phyloP scores from a whole-genome alignment of 441 rosid genomes.

The Dalechampia spathulata region DNA sequence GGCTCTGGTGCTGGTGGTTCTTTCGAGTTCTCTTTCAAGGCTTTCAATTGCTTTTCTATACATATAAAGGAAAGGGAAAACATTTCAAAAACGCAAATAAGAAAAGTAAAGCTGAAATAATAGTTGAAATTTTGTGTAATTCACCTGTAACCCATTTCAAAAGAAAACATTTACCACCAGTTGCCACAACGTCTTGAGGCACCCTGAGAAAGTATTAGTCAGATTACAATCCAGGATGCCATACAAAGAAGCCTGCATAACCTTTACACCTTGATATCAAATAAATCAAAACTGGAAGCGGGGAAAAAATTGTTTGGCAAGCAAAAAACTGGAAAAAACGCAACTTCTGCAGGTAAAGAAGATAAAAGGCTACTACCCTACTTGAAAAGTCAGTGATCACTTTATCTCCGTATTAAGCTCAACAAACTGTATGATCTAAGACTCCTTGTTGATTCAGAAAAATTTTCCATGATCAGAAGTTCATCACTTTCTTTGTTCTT shows the following conservation, averaged over 20 bases:
- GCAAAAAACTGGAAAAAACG: neutral
- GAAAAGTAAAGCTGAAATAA: neutral
- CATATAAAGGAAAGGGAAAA: too few relatives aligned
- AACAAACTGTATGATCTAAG: too few relatives aligned
- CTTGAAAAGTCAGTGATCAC: too few relatives aligned
- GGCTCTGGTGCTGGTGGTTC: slow-evolving; percentile 69
- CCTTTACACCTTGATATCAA: neutral
- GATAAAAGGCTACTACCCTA: too few relatives aligned
- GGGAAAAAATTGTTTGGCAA: neutral
- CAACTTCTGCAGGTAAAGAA: neutral
- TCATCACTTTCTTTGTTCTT: too few relatives aligned
- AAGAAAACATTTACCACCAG: slow-evolving; percentile 84
- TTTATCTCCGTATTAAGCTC: too few relatives aligned
- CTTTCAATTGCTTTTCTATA: slow-evolving; percentile 60
- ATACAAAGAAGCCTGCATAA: neutral
- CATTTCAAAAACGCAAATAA: too few relatives aligned
- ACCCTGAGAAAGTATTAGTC: slow-evolving; percentile 41
- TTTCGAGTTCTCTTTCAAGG: slow-evolving; percentile 56
- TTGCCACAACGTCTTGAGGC: slow-evolving; percentile 90
- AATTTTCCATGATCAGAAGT: too few relatives aligned
- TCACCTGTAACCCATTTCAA: slow-evolving; percentile 86
- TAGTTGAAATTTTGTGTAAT: neutral
- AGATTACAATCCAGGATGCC: neutral
- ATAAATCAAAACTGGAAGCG: neutral
- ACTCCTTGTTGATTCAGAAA: too few relatives aligned